Percentiles rank a stretch among this genome's conserved stretches.
phyloP scores from a whole-genome alignment of 164 flowering plant species.

The Cinnamomum chago region DNA sequence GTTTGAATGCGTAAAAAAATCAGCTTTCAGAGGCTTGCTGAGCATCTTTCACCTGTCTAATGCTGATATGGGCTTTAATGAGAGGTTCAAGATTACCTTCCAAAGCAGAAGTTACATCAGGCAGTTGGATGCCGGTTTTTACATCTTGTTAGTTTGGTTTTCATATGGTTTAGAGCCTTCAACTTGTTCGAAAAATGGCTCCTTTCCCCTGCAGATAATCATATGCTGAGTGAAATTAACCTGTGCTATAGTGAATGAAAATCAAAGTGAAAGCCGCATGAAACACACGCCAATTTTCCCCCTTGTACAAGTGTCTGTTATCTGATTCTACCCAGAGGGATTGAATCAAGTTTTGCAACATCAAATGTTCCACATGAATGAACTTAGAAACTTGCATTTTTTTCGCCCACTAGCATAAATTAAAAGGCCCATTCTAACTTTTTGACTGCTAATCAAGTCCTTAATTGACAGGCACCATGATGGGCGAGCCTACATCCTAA shows the following conservation, averaged over 20 bases:
- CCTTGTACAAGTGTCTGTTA: background rate
- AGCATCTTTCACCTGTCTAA: slow-evolving; percentile 35
- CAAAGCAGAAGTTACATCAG: slow-evolving; percentile 57
- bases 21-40: too few species aligned
- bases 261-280: background rate
- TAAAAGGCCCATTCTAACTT: too few species aligned
- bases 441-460: too few species aligned
- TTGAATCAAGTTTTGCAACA: too few species aligned
- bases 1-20: too few species aligned
- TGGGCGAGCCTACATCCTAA: too few species aligned
- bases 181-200: slow-evolving; percentile 69
- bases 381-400: too few species aligned
- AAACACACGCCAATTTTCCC: background rate
- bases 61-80: slow-evolving; percentile 59
- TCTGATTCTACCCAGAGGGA: too few species aligned
- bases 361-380: too few species aligned
- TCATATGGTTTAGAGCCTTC: slow-evolving; percentile 73
- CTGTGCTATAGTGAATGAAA: background rate
- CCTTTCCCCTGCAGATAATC: slow-evolving; percentile 62
- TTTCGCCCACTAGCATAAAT: too few species aligned
- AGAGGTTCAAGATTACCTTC: slow-evolving; percentile 78
- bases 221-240: background rate
- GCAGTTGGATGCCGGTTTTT: slow-evolving; percentile 59
- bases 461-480: too few species aligned
- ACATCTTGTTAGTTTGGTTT: slow-evolving; percentile 72